These are phyloP conservation scores for Pythium plurisporium DNA, from an alignment of 352 stramenopile species.

Conservation along the genomic window DNA sequence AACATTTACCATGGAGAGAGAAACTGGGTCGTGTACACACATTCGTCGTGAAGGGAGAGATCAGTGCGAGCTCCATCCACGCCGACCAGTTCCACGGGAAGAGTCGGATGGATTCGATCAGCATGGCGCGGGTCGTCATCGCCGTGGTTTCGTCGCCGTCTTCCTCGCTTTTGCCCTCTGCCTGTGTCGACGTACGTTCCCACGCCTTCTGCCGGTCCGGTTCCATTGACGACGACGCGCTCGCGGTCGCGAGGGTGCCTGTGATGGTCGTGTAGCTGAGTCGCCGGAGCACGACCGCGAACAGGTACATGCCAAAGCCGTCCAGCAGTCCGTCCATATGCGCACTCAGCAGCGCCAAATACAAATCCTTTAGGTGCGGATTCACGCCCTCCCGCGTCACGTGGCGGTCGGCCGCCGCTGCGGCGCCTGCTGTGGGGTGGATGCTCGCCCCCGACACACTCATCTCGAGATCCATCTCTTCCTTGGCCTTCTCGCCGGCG, in stretches of 20 bases:
- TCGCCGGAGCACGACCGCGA: conserved; percentile 64
- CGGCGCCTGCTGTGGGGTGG: background rate
- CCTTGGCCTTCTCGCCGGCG: conserved; percentile 77
- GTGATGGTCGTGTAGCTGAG: conserved; percentile 60
- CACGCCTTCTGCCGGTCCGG: background rate
- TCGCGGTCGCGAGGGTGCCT: conserved; percentile 17
- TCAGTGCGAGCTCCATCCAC: conserved; percentile 92
- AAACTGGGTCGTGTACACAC: too few species aligned
- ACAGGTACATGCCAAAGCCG: conserved; percentile 77
- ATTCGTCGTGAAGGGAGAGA: conserved; percentile 59
- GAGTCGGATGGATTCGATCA: conserved; percentile 61
- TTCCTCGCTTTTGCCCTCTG: conserved; percentile 14
- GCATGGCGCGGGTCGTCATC: conserved; percentile 54
- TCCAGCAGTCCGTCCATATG: conserved; percentile 59
- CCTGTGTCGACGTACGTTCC: background rate
- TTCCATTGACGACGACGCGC: background rate
- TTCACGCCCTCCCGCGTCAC: conserved; percentile 41
- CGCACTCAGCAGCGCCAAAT: conserved; percentile 39
- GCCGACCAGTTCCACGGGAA: conserved; percentile 95
- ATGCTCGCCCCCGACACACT: conserved; percentile 38
- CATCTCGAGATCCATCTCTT: conserved; percentile 73
- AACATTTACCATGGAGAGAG: too few species aligned
- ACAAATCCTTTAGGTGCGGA: conserved; percentile 70
- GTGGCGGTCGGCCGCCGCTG: background rate
- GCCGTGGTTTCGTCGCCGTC: background rate